Evolutionary conservation across 345 rosid genomes (phyloP).

Genomic region (Trapa bicornis): DNA sequence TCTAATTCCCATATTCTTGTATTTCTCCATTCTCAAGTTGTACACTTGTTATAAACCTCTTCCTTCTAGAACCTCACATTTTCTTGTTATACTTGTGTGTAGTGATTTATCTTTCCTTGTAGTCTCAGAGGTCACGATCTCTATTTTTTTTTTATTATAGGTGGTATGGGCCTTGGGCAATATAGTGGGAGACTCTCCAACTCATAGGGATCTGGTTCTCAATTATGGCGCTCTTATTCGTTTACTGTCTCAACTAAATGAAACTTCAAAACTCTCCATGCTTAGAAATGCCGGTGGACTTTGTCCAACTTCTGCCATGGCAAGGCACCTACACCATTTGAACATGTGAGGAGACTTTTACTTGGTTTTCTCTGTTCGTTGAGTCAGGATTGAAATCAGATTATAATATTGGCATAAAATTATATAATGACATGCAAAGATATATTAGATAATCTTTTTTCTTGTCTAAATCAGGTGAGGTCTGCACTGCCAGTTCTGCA

Average conservation of each 20-base stretch:
- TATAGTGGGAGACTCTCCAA: constrained; percentile 48
- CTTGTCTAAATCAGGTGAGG: constrained; percentile 36
- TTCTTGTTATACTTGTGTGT: not conserved
- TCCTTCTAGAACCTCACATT: not conserved
- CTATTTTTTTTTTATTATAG: constrained; percentile 13
- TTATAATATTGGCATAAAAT: not conserved
- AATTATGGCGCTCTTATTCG: constrained; percentile 36
- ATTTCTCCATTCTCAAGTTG: not conserved
- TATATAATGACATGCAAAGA: too few relatives aligned
- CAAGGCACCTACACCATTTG: constrained; percentile 50
- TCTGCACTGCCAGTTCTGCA: constrained; percentile 69
- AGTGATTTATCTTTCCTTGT: not conserved
- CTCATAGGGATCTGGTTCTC: constrained; percentile 50
- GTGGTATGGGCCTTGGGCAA: constrained; percentile 65
- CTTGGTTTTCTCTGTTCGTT: not conserved
- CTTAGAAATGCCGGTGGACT: constrained; percentile 50
- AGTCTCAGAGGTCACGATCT: not conserved
- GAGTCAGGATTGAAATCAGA: not conserved
- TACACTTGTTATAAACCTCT: not conserved
- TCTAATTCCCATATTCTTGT: not conserved
- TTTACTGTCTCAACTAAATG: constrained; percentile 37
- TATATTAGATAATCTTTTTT: not conserved
- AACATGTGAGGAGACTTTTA: constrained; percentile 19
- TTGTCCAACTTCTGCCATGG: constrained; percentile 49
- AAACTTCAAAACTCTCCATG: constrained; percentile 41